Evolutionary conservation across 2,329 filamentous ascomycete genomes (phyloP).

Genomic region (Penicillium sp.): DNA sequence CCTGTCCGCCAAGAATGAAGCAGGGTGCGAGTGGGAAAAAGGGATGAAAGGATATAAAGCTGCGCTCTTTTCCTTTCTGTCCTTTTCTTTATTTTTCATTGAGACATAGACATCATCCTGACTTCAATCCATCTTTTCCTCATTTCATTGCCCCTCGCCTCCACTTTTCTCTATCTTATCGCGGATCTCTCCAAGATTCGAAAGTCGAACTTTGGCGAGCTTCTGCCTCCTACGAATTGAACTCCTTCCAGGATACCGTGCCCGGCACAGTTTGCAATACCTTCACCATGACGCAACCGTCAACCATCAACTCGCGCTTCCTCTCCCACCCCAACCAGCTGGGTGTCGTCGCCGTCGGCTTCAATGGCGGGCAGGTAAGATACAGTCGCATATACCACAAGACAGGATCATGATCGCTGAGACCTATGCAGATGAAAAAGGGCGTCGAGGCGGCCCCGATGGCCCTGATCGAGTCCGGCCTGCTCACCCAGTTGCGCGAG

Average conservation of each 20-base stretch:
- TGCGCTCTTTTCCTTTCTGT: constrained; percentile 1
- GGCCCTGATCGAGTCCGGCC: constrained; percentile 81
- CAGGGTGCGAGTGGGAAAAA: constrained; percentile 9
- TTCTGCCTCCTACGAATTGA: neutral
- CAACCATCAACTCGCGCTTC: constrained; percentile 66
- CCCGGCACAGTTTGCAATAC: constrained; percentile 2
- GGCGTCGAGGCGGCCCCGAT: constrained; percentile 88
- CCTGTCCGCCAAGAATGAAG: constrained; percentile 13
- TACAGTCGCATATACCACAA: neutral
- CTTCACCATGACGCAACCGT: constrained; percentile 50
- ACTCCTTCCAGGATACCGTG: neutral
- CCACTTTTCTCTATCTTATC: constrained; percentile 22
- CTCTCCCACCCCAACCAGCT: constrained; percentile 73
- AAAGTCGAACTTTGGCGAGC: constrained; percentile 9
- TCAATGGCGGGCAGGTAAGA: constrained; percentile 88
- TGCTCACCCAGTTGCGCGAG: constrained; percentile 74
- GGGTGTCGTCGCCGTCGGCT: constrained; percentile 89
- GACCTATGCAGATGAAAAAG: constrained; percentile 64
- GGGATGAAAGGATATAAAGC: constrained; percentile 17
- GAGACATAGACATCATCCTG: neutral
- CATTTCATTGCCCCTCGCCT: neutral
- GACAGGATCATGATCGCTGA: neutral
- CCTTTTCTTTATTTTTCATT: neutral
- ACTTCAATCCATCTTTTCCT: neutral
- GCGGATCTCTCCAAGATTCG: constrained; percentile 11